These are phyloP conservation scores for Penicillium sp. DNA, from an alignment of 2,329 filamentous ascomycete genomes.

Conservation along the genomic window DNA sequence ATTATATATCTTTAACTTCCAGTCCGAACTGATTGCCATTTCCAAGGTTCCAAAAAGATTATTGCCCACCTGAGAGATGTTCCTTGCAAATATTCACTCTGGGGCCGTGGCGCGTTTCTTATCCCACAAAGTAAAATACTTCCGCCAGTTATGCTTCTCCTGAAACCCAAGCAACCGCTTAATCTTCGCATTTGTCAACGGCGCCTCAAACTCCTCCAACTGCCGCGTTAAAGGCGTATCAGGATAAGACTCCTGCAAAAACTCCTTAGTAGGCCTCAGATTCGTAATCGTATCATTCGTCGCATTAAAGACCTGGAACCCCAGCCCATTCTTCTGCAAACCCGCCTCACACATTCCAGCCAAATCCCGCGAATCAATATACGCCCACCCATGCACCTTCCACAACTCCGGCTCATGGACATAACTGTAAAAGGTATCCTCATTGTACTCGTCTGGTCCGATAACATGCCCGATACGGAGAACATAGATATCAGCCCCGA, in stretches of 20 bases:
- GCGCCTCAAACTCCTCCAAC: conserved; percentile 60
- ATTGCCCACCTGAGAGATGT: no score
- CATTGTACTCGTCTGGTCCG: conserved; percentile 60
- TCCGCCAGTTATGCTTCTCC: conserved; percentile 50
- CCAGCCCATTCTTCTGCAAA: conserved; percentile 53
- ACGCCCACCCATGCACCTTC: conserved; percentile 62
- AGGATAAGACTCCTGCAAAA: conserved; percentile 51
- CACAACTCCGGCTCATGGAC: conserved; percentile 52
- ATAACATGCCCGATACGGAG: conserved; percentile 63
- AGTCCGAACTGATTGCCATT: background rate
- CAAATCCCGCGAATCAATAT: conserved; percentile 62
- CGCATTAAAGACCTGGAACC: conserved; percentile 64
- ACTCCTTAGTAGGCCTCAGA: conserved; percentile 50
- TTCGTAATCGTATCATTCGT: conserved; percentile 61
- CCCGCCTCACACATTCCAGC: conserved; percentile 60
- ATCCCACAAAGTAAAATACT: conserved; percentile 20
- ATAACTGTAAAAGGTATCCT: conserved; percentile 51
- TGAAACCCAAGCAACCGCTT: conserved; percentile 57
- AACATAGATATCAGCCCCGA: conserved; percentile 58
- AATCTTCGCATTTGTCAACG: conserved; percentile 61
- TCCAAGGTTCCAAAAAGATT: no score
- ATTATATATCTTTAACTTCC: no score
- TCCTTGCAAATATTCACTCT: no score
- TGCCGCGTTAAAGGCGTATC: conserved; percentile 53
- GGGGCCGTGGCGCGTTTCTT: conserved; percentile 1